Conservation (phyloP, 306 rosid genomes). For the Acacia melanoxylon region DNA sequence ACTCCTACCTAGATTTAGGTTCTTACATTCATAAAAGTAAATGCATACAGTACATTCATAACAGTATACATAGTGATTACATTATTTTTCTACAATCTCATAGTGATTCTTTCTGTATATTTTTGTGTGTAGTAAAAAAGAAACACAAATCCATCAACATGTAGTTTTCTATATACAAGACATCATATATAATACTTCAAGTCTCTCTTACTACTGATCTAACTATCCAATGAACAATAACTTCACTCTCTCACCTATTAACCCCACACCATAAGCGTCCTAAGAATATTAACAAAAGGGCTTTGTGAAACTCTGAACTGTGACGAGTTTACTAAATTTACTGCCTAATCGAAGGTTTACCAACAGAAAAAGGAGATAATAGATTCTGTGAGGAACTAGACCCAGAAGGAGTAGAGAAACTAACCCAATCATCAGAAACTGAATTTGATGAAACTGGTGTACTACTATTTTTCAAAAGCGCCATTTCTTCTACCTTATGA, state of each 20-base stretch:
- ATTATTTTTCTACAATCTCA: no score
- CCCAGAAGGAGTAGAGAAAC: constrained; percentile 50
- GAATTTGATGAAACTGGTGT: constrained; percentile 67
- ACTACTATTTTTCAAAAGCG: constrained; percentile 50
- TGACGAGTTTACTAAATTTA: constrained; percentile 1
- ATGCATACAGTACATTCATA: background rate
- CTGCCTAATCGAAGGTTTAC: constrained; percentile 13
- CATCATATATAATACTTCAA: background rate
- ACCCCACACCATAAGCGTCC: background rate
- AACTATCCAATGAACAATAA: background rate
- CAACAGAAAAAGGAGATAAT: constrained; percentile 23
- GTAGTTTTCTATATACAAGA: constrained; percentile 26
- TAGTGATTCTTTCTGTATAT: no score
- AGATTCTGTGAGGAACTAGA: constrained; percentile 54
- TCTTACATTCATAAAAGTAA: background rate
- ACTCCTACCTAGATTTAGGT: background rate
- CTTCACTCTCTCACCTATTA: background rate
- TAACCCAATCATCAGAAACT: constrained; percentile 61
- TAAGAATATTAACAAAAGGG: background rate
- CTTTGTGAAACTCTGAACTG: background rate
- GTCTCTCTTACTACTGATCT: background rate
- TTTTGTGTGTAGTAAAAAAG: background rate
- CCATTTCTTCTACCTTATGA: constrained; percentile 48
- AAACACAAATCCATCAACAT: constrained; percentile 2
- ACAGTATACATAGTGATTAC: no score